Evolutionary conservation across 176 grass and related monocot species (phyloP).

Genomic region (Carex pumila): DNA sequence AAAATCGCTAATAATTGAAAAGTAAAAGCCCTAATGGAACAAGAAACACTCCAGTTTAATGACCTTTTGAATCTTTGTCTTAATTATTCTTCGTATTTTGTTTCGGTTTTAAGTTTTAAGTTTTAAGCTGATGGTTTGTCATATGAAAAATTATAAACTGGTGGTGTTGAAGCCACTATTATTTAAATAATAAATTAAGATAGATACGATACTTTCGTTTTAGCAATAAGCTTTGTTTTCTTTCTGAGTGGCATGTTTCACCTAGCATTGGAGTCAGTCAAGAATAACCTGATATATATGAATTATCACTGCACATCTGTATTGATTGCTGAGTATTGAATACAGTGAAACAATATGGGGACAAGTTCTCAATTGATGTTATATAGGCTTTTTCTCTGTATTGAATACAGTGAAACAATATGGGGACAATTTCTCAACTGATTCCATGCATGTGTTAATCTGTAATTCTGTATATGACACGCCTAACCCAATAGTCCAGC

Average conservation of each 20-base stretch:
- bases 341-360: neutral
- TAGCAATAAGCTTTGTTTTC: neutral
- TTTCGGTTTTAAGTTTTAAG: neutral
- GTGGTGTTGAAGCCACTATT: neutral
- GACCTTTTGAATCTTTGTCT: neutral
- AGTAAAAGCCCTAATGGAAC: neutral
- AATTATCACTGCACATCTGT: neutral
- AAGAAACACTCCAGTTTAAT: neutral
- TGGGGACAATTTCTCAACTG: neutral
- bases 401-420: conserved; percentile 4
- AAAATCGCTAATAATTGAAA: neutral
- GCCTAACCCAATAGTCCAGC: neutral
- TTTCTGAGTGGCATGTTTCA: neutral
- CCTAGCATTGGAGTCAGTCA: neutral
- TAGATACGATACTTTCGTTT: neutral
- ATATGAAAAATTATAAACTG: neutral
- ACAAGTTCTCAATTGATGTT: neutral
- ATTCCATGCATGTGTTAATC: neutral
- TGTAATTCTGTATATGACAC: neutral
- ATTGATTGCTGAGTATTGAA: neutral
- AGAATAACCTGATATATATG: neutral
- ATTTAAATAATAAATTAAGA: neutral
- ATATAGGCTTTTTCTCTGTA: neutral
- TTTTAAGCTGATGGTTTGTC: neutral
- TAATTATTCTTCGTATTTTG: neutral